Conservation (phyloP, 768 basidiomycete genomes). For the Lactarius sp. region DNA sequence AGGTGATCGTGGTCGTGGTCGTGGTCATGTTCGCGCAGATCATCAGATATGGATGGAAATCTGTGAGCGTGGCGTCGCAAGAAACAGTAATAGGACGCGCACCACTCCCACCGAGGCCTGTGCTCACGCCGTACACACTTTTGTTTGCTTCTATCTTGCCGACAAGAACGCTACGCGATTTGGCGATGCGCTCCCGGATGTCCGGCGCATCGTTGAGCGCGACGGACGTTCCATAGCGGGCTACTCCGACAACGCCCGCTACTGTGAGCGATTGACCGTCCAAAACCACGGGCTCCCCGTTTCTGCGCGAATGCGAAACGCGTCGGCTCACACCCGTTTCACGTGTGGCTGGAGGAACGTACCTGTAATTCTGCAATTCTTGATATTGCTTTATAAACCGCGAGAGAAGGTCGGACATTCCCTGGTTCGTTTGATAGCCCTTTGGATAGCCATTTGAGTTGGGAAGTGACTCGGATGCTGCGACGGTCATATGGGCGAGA, state of each 20-base stretch:
- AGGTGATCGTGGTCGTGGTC: no score
- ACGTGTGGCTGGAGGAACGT: constrained; percentile 26
- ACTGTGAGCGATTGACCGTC: constrained; percentile 71
- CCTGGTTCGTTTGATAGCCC: background rate
- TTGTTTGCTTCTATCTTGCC: constrained; percentile 62
- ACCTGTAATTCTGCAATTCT: constrained; percentile 66
- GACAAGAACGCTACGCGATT: constrained; percentile 57
- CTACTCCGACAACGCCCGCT: constrained; percentile 70
- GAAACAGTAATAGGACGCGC: constrained; percentile 15
- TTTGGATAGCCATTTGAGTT: background rate
- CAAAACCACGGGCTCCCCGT: constrained; percentile 58
- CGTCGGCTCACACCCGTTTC: background rate
- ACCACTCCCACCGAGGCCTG: constrained; percentile 83
- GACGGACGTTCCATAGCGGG: constrained; percentile 56
- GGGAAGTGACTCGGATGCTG: background rate
- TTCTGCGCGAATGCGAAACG: constrained; percentile 35
- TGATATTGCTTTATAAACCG: constrained; percentile 54
- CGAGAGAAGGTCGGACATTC: constrained; percentile 39
- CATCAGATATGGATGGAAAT: background rate
- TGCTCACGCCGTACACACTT: constrained; percentile 80
- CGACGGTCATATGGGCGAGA: background rate
- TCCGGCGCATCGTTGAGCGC: constrained; percentile 44
- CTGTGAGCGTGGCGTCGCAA: no score
- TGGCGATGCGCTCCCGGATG: constrained; percentile 49
- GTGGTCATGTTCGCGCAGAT: background rate